Percentiles rank a stretch among this genome's conserved stretches.
These are phyloP conservation scores for Malassezia yamatoensis DNA, from an alignment of 1,284 basidiomycete species.

Conservation along the genomic window DNA sequence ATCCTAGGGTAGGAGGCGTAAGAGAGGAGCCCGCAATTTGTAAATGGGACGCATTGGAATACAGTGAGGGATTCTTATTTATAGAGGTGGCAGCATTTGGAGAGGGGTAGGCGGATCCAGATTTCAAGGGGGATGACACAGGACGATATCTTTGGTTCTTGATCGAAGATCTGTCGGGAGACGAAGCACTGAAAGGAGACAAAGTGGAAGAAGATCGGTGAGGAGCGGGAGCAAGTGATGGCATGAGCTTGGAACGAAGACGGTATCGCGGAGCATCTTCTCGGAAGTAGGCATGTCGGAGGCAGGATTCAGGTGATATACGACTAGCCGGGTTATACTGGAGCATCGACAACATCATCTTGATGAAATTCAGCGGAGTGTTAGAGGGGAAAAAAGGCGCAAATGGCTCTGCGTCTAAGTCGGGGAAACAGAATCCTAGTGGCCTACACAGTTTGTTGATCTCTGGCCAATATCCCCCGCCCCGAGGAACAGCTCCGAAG, in stretches of 20 bases:
- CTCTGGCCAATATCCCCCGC: slow-evolving; percentile 81
- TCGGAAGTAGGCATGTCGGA: slow-evolving; percentile 76
- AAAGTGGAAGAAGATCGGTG: too few species aligned
- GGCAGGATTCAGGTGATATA: slow-evolving; percentile 72
- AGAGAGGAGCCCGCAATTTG: too few species aligned
- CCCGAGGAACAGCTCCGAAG: slow-evolving; percentile 60
- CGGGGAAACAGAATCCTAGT: slow-evolving; percentile 81
- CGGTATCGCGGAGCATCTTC: slow-evolving; percentile 48
- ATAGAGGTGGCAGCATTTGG: too few species aligned
- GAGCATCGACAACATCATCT: slow-evolving; percentile 83
- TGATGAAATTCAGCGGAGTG: slow-evolving; percentile 59
- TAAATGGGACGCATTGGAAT: too few species aligned
- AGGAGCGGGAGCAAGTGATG: background rate
- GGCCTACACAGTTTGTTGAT: slow-evolving; percentile 76
- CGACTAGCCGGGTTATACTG: slow-evolving; percentile 81
- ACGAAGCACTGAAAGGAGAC: too few species aligned
- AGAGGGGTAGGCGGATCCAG: too few species aligned
- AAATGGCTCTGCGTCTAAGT: slow-evolving; percentile 53
- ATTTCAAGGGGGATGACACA: too few species aligned
- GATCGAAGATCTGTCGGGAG: too few species aligned
- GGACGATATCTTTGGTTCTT: too few species aligned
- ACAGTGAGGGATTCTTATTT: too few species aligned
- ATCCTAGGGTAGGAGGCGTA: too few species aligned
- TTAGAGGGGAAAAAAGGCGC: slow-evolving; percentile 12
- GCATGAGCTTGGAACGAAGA: slow-evolving; percentile 1